A percentile compares a stretch with the other conserved stretches of the same genome.
These are phyloP conservation scores for Sisymbrium altissimum DNA, from an alignment of 345 rosid genomes.

Conservation along the genomic window DNA sequence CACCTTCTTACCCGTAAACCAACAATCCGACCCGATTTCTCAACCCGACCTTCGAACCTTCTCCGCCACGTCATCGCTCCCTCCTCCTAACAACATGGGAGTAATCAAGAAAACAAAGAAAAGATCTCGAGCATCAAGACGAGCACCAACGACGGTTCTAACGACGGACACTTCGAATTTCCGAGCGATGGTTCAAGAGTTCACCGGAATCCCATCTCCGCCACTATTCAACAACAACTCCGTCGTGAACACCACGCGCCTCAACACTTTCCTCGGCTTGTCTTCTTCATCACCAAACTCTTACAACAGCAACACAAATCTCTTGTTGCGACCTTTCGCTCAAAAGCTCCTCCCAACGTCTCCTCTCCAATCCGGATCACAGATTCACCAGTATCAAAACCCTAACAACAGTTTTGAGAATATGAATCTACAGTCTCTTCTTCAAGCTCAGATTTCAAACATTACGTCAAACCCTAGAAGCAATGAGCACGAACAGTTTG, in stretches of 20 bases:
- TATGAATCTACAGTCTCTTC: constrained; percentile 61
- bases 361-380: constrained; percentile 27
- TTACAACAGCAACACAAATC: constrained; percentile 44
- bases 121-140: constrained; percentile 83
- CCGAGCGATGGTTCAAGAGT: constrained; percentile 98
- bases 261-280: constrained; percentile 59
- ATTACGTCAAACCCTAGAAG: constrained; percentile 34
- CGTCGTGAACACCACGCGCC: constrained; percentile 52
- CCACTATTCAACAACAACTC: constrained; percentile 61
- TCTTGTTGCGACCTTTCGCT: constrained; percentile 52
- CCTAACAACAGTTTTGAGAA: constrained; percentile 35
- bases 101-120: constrained; percentile 67
- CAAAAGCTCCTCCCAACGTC: constrained; percentile 44
- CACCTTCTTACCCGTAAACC: constrained; percentile 47
- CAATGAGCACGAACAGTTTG: constrained; percentile 34
- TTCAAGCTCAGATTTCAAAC: constrained; percentile 42
- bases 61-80: constrained; percentile 43
- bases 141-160: constrained; percentile 92
- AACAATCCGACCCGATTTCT: constrained; percentile 45
- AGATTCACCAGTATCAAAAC: constrained; percentile 30
- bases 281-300: constrained; percentile 41
- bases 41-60: constrained; percentile 52
- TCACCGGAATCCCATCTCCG: constrained; percentile 92
- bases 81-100: constrained; percentile 22
- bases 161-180: constrained; percentile 89